Evolutionary conservation across 2,329 filamentous ascomycete genomes (phyloP).

Genomic region (Colletotrichum cuscutae): DNA sequence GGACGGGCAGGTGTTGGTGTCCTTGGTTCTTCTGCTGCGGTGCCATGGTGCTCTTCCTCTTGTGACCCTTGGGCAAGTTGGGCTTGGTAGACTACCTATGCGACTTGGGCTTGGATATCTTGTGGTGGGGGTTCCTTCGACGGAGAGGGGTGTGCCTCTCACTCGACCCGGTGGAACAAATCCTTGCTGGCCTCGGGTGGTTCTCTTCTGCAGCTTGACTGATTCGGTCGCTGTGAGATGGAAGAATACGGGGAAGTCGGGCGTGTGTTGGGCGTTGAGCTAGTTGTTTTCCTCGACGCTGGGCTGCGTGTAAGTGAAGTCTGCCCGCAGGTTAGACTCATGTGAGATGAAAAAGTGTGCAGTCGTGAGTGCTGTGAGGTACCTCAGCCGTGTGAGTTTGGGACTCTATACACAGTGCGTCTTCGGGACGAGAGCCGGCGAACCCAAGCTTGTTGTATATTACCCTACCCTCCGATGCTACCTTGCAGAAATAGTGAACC

Average conservation of each 20-base stretch:
- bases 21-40: conserved; percentile 4
- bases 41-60: conserved; percentile 9
- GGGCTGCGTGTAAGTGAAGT: conserved; percentile 31
- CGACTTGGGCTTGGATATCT: background rate
- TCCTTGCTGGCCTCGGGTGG: background rate
- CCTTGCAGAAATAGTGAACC: background rate
- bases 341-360: conserved; percentile 7
- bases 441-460: conserved; percentile 21
- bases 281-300: background rate
- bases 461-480: conserved; percentile 18
- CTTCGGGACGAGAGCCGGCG: conserved; percentile 10
- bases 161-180: background rate
- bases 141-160: too few relatives aligned
- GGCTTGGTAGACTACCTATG: background rate
- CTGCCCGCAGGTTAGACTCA: background rate
- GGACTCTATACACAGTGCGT: background rate
- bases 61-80: background rate
- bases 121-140: background rate
- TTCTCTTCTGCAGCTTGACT: background rate
- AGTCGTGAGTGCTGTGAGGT: background rate
- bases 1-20: conserved; percentile 39
- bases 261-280: background rate
- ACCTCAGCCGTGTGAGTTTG: background rate
- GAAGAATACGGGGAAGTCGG: background rate
- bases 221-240: background rate